A percentile compares a stretch with the other conserved stretches of the same genome.
Conservation (phyloP, 2,329 filamentous ascomycete genomes). For the Cyphellophora attinorum region DNA sequence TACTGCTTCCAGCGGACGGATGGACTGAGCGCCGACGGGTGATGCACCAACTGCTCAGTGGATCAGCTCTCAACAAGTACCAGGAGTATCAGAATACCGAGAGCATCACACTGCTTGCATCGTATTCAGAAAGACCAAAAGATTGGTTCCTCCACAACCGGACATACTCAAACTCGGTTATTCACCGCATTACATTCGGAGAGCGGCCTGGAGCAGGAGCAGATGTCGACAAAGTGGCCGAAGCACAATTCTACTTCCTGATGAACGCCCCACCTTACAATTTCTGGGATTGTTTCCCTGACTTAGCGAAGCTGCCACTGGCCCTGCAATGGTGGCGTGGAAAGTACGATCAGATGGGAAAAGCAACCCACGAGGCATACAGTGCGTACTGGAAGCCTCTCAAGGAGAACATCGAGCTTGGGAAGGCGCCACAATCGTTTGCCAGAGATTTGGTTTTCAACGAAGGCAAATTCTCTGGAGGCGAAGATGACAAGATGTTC, state of each 20-base stretch:
- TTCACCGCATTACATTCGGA: slow-evolving; percentile 27
- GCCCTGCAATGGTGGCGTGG: slow-evolving; percentile 25
- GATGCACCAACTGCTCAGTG: slow-evolving; percentile 30
- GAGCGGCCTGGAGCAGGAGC: slow-evolving; percentile 23
- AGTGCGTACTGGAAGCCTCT: slow-evolving; percentile 26
- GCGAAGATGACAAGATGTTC: slow-evolving; percentile 31
- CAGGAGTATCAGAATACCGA: slow-evolving; percentile 27
- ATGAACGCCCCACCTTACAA: slow-evolving; percentile 24
- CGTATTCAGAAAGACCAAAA: slow-evolving; percentile 24
- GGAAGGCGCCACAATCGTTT: slow-evolving; percentile 26
- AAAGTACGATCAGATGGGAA: slow-evolving; percentile 24
- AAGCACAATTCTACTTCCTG: slow-evolving; percentile 26
- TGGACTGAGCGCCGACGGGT: slow-evolving; percentile 30
- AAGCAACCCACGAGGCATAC: slow-evolving; percentile 26
- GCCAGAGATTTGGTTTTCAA: slow-evolving; percentile 26
- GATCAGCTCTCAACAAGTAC: slow-evolving; percentile 24
- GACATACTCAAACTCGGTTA: slow-evolving; percentile 28
- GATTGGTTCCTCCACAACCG: slow-evolving; percentile 31
- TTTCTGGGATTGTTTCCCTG: slow-evolving; percentile 30
- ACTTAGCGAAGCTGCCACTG: slow-evolving; percentile 22
- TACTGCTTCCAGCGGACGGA: slow-evolving; percentile 23
- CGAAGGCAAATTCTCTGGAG: slow-evolving; percentile 22
- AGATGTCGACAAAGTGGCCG: slow-evolving; percentile 25
- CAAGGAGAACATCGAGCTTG: slow-evolving; percentile 18
- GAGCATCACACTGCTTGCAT: slow-evolving; percentile 26